These are phyloP conservation scores for Cucumis melo DNA, from an alignment of 306 rosid species.

Conservation along the genomic window DNA sequence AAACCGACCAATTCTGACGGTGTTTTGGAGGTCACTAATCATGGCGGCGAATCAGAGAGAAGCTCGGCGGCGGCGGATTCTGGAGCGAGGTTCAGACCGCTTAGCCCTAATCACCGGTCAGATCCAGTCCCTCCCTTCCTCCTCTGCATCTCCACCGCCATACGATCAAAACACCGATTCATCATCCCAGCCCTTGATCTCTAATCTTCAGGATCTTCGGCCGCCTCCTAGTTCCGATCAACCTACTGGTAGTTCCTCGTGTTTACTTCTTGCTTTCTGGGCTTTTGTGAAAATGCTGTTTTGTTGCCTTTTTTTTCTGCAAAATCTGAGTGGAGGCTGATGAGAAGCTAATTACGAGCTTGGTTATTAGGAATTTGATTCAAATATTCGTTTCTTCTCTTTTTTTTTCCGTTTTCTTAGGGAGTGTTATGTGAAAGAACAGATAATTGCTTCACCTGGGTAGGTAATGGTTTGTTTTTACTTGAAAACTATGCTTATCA, in stretches of 20 bases:
- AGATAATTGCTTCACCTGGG: background rate
- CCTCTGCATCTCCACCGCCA: constrained; percentile 7
- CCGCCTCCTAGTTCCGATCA: constrained; percentile 2
- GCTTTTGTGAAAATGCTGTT: background rate
- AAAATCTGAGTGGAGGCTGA: background rate
- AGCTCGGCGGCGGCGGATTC: constrained; percentile 46
- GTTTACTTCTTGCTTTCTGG: background rate
- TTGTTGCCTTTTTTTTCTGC: background rate
- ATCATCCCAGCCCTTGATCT: constrained; percentile 14
- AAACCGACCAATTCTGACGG: background rate
- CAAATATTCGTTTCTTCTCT: background rate
- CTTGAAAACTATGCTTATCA: background rate
- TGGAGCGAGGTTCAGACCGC: constrained; percentile 66
- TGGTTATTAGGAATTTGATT: background rate
- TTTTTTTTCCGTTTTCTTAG: background rate
- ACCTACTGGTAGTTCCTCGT: constrained; percentile 23
- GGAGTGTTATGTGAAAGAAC: too few relatives aligned
- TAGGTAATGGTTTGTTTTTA: background rate
- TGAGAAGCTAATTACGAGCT: background rate
- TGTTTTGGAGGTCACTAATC: background rate
- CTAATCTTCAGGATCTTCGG: constrained; percentile 12
- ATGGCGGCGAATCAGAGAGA: constrained; percentile 59
- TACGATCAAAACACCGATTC: background rate
- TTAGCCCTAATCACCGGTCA: constrained; percentile 65
- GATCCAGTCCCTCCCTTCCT: constrained; percentile 22